Base-by-base conservation (phyloP, 176 grass and related monocot species). In the Bonia amplexicaulis region DNA sequence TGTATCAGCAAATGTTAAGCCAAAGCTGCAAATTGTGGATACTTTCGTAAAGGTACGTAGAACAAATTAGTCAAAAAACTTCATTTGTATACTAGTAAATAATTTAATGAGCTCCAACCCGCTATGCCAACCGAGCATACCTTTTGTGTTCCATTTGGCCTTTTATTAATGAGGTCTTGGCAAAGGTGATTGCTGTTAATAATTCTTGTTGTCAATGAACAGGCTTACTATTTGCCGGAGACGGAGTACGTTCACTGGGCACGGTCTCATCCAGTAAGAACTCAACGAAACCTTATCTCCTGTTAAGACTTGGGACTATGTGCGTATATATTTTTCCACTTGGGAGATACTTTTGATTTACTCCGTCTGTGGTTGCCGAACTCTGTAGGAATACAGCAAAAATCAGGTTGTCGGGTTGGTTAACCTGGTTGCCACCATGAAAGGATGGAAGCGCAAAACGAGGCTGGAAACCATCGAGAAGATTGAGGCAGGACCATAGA, bases 221-320 rank as follows among this genome's bases (percentile, higher is more conserved):
- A 94, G 97, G 93, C 97, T 61, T 99, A 92, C 82, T 96, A 99
- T 82, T 86, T 99, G 65, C 93, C 97, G 2, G 93, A 99, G 93
- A 99, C 97, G 0, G 93, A 96, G 88, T 96, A 99, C 71, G 93
- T 96, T 58, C 92, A 99, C 78, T 99, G 97, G 97, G 90, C 97
- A 70, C 90, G 97, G 23, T 79, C 90, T 88, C 97, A 99, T 96
- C 93, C 90, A 31, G 97, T 99, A 96, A 82, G 86, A 74, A 66
- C 55, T 26, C 15, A 51, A 23, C 6, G 3, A 33, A 69, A 44
- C 52, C 19, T 48, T 9, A 46, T 19, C 14, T 2, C 54, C n/a
- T 14, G 41, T 16, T 2, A 9, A 7, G 13, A 60, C n/a, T n/a
- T n/a, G n/a, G n/a, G n/a, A n/a, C 39, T 13, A 52, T 67, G 40